Conservation (phyloP, 2,329 filamentous ascomycete genomes). For the Monosporascus sp. region DNA sequence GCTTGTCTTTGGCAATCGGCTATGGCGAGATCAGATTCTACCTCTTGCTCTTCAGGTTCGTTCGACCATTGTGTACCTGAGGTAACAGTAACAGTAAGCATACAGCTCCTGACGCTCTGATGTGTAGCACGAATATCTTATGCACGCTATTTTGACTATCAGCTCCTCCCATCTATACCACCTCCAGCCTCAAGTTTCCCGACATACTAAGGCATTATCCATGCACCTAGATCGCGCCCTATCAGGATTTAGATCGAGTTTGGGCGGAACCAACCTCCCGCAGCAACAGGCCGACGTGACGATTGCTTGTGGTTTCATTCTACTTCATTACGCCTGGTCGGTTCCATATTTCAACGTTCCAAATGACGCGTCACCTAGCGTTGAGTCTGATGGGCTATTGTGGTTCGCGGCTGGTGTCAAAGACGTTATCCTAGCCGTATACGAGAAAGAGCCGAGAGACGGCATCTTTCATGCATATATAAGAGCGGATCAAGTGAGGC, state of each 20-base stretch:
- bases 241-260: constrained; percentile 1
- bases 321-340: constrained; percentile 6
- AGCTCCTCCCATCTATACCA: constrained; percentile 2
- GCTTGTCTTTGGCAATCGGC: neutral
- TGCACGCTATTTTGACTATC: constrained; percentile 2
- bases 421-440: neutral
- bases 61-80: neutral
- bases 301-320: constrained; percentile 5
- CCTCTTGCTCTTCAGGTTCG: constrained; percentile 4
- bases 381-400: constrained; percentile 1
- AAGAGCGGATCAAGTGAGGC: neutral
- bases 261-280: neutral
- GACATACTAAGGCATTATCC: neutral
- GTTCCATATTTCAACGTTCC: constrained; percentile 1
- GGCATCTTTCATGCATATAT: neutral
- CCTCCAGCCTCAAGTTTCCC: neutral
- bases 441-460: neutral
- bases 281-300: constrained; percentile 1
- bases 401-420: constrained; percentile 3
- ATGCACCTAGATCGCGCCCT: constrained; percentile 3
- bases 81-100: neutral
- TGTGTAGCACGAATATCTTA: constrained; percentile 27
- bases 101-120: neutral
- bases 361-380: constrained; percentile 1
- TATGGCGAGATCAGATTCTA: constrained; percentile 1